phyloP scores from a whole-genome alignment of 2,329 filamentous ascomycete genomes.

The Xylariaceae sp. region DNA sequence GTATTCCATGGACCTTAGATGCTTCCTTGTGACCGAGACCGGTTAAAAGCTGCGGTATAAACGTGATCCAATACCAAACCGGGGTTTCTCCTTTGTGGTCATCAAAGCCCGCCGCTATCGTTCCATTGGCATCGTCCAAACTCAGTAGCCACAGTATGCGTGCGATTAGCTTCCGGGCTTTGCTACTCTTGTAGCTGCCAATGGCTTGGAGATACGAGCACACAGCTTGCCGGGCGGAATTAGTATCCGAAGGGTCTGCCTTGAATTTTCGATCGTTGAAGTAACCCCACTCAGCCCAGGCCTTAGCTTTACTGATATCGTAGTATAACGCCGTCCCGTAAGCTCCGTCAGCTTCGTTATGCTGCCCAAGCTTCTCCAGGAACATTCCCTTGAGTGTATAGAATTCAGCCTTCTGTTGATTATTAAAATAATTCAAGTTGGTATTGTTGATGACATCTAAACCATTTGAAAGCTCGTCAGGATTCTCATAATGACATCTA shows the following conservation, averaged over 20 bases:
- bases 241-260: slow-evolving; percentile 75
- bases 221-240: slow-evolving; percentile 82
- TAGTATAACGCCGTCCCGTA: slow-evolving; percentile 95
- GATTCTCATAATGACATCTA: slow-evolving; percentile 97
- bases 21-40: slow-evolving; percentile 91
- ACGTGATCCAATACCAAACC: slow-evolving; percentile 99
- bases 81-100: slow-evolving; percentile 97
- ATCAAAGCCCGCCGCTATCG: slow-evolving; percentile 80
- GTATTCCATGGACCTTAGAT: slow-evolving; percentile 75
- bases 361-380: slow-evolving; percentile 85
- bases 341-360: slow-evolving; percentile 85
- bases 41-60: slow-evolving; percentile 92
- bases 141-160: slow-evolving; percentile 94
- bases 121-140: slow-evolving; percentile 81
- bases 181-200: slow-evolving; percentile 93
- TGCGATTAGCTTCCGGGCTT: slow-evolving; percentile 88
- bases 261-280: slow-evolving; percentile 98
- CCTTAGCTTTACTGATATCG: slow-evolving; percentile 91
- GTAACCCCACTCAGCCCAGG: slow-evolving; percentile 98
- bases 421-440: slow-evolving; percentile 96
- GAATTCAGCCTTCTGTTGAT: slow-evolving; percentile 95
- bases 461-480: slow-evolving; percentile 83
- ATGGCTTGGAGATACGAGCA: slow-evolving; percentile 96
- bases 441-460: slow-evolving; percentile 99
- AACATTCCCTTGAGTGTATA: slow-evolving; percentile 99